phyloP scores from a whole-genome alignment of 2,329 filamentous ascomycete genomes.

The Westerdykella sp. region DNA sequence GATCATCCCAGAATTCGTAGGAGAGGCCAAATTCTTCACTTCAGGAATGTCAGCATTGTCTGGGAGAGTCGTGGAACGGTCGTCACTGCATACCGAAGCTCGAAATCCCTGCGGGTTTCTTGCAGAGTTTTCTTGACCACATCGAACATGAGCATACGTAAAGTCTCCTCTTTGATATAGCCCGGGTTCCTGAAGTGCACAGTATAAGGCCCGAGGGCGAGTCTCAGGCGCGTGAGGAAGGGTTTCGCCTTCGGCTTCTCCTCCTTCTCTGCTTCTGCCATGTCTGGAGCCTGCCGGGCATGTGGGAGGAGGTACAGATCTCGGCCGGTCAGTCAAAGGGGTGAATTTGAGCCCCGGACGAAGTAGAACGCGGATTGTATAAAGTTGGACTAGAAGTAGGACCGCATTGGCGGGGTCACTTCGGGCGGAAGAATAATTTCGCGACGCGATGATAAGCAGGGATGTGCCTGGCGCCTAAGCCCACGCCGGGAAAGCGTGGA shows the following conservation, averaged over 20 bases:
- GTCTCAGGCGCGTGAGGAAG: slow-evolving; percentile 41
- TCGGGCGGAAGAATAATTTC: too few relatives aligned
- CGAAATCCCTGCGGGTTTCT: slow-evolving; percentile 51
- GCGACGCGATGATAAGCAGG: too few relatives aligned
- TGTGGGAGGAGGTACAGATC: too few relatives aligned
- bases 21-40: slow-evolving; percentile 54
- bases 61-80: neutral
- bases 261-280: slow-evolving; percentile 8
- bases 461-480: too few relatives aligned
- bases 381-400: too few relatives aligned
- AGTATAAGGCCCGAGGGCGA: slow-evolving; percentile 44
- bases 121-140: slow-evolving; percentile 56
- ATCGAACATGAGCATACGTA: slow-evolving; percentile 50
- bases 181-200: slow-evolving; percentile 56
- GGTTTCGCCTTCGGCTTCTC: slow-evolving; percentile 20
- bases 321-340: too few relatives aligned
- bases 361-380: too few relatives aligned
- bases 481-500: too few relatives aligned
- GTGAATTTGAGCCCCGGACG: too few relatives aligned
- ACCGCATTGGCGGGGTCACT: too few relatives aligned
- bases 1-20: slow-evolving; percentile 53
- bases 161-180: slow-evolving; percentile 54
- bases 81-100: slow-evolving; percentile 43
- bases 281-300: neutral
- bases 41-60: slow-evolving; percentile 4